A percentile compares a stretch with the other conserved stretches of the same genome.
Conservation (phyloP, 2,329 filamentous ascomycete genomes). For the Trichoderma oligosporum region DNA sequence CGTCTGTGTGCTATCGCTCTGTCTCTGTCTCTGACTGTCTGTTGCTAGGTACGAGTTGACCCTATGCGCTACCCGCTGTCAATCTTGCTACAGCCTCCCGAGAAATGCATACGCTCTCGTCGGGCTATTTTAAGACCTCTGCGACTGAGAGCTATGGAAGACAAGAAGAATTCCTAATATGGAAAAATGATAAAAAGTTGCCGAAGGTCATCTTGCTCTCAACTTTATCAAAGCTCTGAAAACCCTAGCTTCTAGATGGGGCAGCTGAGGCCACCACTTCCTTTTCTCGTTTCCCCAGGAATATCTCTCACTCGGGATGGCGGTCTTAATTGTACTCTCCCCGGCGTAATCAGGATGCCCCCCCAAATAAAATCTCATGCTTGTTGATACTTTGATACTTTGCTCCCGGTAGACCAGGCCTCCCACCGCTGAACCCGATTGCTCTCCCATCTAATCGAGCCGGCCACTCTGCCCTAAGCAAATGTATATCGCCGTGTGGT, state of each 20-base stretch:
- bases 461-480: constrained; percentile 25
- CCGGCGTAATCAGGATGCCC: constrained; percentile 12
- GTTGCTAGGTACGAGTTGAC: constrained; percentile 65
- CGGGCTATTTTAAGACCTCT: constrained; percentile 43
- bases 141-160: constrained; percentile 47
- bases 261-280: constrained; percentile 9
- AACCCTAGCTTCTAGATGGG: constrained; percentile 18
- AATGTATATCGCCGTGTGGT: constrained; percentile 20
- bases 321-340: constrained; percentile 13
- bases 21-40: constrained; percentile 39
- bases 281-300: constrained; percentile 1
- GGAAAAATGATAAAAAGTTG: constrained; percentile 30
- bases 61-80: constrained; percentile 58
- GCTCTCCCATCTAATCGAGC: constrained; percentile 29
- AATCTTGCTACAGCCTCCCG: constrained; percentile 52
- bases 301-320: constrained; percentile 10
- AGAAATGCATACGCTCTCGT: constrained; percentile 37
- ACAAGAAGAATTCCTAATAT: constrained; percentile 30
- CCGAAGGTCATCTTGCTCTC: constrained; percentile 29
- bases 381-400: constrained; percentile 25
- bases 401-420: constrained; percentile 27
- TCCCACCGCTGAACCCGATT: constrained; percentile 28
- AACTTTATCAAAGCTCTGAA: constrained; percentile 30
- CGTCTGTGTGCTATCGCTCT: constrained; percentile 69
- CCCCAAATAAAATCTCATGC: constrained; percentile 17